These are phyloP conservation scores for Balamuthia mandrillaris DNA, from an alignment of 208 protist species.

Conservation along the genomic window DNA sequence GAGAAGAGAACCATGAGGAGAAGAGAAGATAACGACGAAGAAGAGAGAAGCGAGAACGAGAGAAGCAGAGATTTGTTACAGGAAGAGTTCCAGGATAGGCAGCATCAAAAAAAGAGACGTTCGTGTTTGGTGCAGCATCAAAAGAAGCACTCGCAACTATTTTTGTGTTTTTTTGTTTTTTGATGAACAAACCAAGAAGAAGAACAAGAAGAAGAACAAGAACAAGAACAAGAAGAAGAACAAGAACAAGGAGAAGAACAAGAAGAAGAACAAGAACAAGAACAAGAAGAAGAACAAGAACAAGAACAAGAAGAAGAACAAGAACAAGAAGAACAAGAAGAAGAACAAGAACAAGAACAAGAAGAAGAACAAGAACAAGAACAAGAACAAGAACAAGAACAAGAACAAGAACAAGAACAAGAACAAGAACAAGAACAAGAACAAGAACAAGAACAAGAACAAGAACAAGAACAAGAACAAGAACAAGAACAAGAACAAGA, in stretches of 20 bases:
- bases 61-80: not conserved
- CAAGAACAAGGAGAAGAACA: not conserved
- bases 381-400: not conserved
- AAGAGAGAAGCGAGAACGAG: not conserved
- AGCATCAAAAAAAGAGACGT: constrained; percentile 61
- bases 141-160: constrained; percentile 27
- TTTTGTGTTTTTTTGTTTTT: no score
- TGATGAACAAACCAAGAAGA: no score
- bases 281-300: not conserved
- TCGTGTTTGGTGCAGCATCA: constrained; percentile 47
- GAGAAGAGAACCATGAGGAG: not conserved
- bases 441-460: not conserved
- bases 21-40: not conserved
- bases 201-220: not conserved
- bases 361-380: not conserved
- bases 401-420: not conserved
- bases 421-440: not conserved
- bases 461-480: not conserved
- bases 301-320: not conserved
- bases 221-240: not conserved
- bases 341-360: not conserved
- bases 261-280: not conserved
- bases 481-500: not conserved
- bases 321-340: not conserved
- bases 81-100: constrained; percentile 65